Base-by-base conservation (phyloP, 768 basidiomycete species). In the Suillus brevipes region DNA sequence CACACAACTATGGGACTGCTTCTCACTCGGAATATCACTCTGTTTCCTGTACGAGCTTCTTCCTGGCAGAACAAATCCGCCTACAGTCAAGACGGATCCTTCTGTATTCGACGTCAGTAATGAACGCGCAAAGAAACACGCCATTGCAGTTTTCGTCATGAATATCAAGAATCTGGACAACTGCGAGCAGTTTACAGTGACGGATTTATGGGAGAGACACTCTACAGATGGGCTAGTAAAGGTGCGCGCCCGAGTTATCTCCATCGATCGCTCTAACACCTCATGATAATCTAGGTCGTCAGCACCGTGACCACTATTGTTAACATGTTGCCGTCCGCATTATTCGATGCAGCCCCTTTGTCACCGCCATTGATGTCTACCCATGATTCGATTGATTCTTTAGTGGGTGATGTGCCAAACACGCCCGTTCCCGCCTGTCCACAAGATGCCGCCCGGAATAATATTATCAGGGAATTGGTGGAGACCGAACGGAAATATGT, bases 401-500 rank as follows among this genome's bases (percentile, higher is more conserved):
- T 88, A 36, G 71, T 77, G 4, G 75, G 78, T n/a, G 85, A 86
- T 62, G 73, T 78, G 6, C 73, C 82, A 10, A 72, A 75, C 37
- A 55, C 76, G 36, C 68, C 80, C 38, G 73, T 84, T 36, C 74
- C 85, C 25, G 79, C 83, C 20, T 86, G 82, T 70, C 86, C 86
- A 23, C 85, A 85, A 63, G 89, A 92, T 67, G 81, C 84, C 2
- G 88, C 88, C 25, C 83, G 92, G 62, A 87, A 87, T 75, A 90
- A 91, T 68, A 90, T 91, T 66, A 85, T 95, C 65, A 85, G 86
- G 72, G 97, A 99, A 78, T 87, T 98, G 70, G 86, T 99, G 57
- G 92, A 94, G 77, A 98, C 95, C 0, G 97, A 99, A 77, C 89
- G 94, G 70, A 95, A 95, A 79, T 99, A 94, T 76, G 97, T 99